Conservation (phyloP, 345 rosid genomes). For the Citrus hindsii region DNA sequence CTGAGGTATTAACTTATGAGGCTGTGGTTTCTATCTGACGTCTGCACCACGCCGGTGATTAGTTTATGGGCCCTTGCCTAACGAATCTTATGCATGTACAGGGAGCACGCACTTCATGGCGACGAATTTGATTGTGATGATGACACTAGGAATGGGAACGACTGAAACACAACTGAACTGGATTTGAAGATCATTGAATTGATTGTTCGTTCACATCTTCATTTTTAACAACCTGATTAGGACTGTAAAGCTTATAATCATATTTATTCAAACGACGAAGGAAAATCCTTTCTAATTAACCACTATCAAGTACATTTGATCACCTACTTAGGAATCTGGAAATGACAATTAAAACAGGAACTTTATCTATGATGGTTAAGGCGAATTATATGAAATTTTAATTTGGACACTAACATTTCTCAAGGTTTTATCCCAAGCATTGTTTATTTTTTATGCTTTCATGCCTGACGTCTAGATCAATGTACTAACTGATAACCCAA, state of each 20-base stretch:
- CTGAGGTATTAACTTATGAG: slow-evolving; percentile 45
- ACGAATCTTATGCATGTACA: slow-evolving; percentile 28
- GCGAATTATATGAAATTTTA: neutral
- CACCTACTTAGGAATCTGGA: neutral
- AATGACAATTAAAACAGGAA: neutral
- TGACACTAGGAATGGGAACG: slow-evolving; percentile 8
- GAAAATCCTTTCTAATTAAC: neutral
- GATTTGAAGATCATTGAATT: neutral
- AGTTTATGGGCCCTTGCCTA: neutral
- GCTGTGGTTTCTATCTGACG: neutral
- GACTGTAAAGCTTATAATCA: slow-evolving; percentile 4
- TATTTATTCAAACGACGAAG: neutral
- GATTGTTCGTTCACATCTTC: neutral
- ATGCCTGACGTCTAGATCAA: too few relatives aligned
- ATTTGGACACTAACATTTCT: neutral
- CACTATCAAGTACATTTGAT: neutral
- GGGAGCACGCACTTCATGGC: slow-evolving; percentile 63
- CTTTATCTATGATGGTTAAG: neutral
- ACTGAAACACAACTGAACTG: neutral
- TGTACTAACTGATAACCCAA: too few relatives aligned
- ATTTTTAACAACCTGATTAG: neutral
- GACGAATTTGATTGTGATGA: slow-evolving; percentile 39
- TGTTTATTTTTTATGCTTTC: too few relatives aligned
- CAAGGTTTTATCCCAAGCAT: neutral
- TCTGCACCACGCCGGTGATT: neutral